phyloP scores from a whole-genome alignment of 352 stramenopile genomes.

The Pythium insidiosum region DNA sequence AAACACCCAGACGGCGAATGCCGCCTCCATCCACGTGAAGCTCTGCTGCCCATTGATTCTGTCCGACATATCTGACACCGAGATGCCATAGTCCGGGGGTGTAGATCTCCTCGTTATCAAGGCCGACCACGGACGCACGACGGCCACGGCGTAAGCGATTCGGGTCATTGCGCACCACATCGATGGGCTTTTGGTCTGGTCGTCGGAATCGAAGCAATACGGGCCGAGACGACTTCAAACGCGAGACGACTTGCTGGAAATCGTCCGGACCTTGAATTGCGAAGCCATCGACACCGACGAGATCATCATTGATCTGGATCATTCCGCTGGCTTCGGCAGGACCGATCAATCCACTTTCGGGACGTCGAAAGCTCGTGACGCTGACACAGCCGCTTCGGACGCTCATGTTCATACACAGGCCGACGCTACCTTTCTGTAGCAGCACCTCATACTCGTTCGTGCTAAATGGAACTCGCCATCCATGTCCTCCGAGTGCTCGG shows the following conservation, averaged over 20 bases:
- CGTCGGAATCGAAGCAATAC: conserved; percentile 78
- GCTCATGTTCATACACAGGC: conserved; percentile 89
- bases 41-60: conserved; percentile 73
- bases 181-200: conserved; percentile 16
- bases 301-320: conserved; percentile 69
- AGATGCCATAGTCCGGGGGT: conserved; percentile 79
- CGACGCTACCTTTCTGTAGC: conserved; percentile 81
- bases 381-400: conserved; percentile 71
- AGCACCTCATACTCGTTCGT: conserved; percentile 79
- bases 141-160: conserved; percentile 54
- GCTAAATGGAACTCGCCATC: conserved; percentile 60
- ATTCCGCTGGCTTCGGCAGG: conserved; percentile 75
- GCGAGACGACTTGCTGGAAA: conserved; percentile 73
- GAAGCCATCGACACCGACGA: conserved; percentile 79
- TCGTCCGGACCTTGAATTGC: conserved; percentile 69
- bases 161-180: conserved; percentile 17
- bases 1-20: conserved; percentile 70
- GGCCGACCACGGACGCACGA: conserved; percentile 43
- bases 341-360: conserved; percentile 61
- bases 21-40: conserved; percentile 76
- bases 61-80: conserved; percentile 69
- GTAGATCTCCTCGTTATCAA: conserved; percentile 75
- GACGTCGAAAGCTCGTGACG: conserved; percentile 77
- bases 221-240: conserved; percentile 71
- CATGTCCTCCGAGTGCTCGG: conserved; percentile 27